Conservation (phyloP, 108 stramenopile genomes). For the Cyclotella atomus region DNA sequence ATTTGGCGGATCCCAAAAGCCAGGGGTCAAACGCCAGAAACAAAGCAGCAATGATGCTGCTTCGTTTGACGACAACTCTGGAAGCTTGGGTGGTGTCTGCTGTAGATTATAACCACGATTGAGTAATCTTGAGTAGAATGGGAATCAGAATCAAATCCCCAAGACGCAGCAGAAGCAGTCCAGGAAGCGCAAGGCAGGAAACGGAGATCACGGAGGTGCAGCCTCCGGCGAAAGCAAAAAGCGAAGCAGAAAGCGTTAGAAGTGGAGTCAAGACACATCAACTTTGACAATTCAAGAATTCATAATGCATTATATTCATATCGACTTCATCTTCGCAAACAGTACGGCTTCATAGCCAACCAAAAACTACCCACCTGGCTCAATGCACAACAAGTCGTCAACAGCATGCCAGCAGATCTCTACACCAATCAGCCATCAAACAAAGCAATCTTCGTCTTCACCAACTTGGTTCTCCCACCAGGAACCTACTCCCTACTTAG, state of each 20-base stretch:
- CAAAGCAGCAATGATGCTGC: not conserved
- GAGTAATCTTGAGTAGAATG: not conserved
- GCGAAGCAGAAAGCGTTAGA: not conserved
- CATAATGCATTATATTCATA: no score
- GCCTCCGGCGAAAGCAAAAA: conserved; percentile 1
- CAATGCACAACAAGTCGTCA: not conserved
- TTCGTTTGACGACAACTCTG: not conserved
- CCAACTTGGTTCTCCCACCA: not conserved
- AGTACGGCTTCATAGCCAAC: conserved; percentile 19
- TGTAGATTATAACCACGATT: not conserved
- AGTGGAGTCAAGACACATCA: not conserved
- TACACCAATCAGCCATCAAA: conserved; percentile 2
- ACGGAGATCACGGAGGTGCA: not conserved
- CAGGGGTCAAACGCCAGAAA: not conserved
- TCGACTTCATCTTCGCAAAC: not conserved
- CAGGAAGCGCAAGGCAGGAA: not conserved
- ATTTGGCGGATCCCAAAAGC: not conserved
- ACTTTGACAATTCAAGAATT: conserved; percentile 1
- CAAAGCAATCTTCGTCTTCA: not conserved
- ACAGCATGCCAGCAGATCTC: not conserved
- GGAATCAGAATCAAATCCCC: not conserved
- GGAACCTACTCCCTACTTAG: not conserved
- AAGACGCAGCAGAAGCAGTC: not conserved
- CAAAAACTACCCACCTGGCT: not conserved
- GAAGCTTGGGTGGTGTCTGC: no score